Percentiles rank a stretch among this genome's conserved stretches.
These are phyloP conservation scores for Leptosphaerulina australis DNA, from an alignment of 2,329 filamentous ascomycete species.

Conservation along the genomic window DNA sequence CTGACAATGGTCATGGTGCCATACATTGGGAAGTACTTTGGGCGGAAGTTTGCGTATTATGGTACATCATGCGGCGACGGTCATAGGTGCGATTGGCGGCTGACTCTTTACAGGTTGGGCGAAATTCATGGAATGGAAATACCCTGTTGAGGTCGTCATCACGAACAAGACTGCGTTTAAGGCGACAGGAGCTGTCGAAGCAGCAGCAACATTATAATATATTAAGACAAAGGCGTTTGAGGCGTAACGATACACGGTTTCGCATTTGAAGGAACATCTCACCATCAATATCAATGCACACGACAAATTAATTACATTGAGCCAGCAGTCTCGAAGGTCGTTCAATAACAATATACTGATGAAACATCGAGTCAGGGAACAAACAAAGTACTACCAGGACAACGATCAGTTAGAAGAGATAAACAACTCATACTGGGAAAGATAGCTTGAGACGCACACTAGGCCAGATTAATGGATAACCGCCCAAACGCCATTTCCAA, in stretches of 20 bases:
- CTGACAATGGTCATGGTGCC: constrained; percentile 94
- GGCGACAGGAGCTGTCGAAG: constrained; percentile 54
- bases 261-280: neutral
- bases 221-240: constrained; percentile 15
- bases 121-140: constrained; percentile 93
- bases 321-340: too few relatives aligned
- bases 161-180: constrained; percentile 56
- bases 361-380: too few relatives aligned
- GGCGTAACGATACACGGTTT: constrained; percentile 1
- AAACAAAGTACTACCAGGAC: too few relatives aligned
- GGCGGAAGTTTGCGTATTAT: constrained; percentile 94
- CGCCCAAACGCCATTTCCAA: neutral
- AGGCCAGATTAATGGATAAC: too few relatives aligned
- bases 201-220: constrained; percentile 51
- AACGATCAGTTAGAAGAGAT: too few relatives aligned
- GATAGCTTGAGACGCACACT: too few relatives aligned
- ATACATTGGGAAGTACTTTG: constrained; percentile 92
- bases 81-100: neutral
- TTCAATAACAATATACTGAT: too few relatives aligned
- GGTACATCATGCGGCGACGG: constrained; percentile 63
- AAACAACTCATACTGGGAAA: too few relatives aligned
- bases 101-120: constrained; percentile 74
- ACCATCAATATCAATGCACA: neutral
- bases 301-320: neutral
- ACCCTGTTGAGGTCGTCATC: constrained; percentile 73